Evolutionary conservation across 2,329 filamentous ascomycete genomes (phyloP), one percentile per base, ranked within the genome.

Genomic region (Ophiostoma montium): DNA sequence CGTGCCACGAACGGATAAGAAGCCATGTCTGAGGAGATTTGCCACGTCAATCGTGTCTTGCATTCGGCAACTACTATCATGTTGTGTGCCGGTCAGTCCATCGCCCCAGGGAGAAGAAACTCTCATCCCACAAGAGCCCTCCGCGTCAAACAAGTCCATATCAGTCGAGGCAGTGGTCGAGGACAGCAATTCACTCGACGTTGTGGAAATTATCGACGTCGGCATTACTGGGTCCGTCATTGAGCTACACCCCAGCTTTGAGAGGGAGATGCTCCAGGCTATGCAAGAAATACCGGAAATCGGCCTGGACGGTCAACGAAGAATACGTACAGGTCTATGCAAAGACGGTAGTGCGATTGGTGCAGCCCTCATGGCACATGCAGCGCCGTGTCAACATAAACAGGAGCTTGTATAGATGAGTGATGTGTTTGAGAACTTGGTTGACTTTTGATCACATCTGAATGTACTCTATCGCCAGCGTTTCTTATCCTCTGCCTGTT

Each of bases 311-410:
- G 87, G 88, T 11, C 87, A 92, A 67, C 84, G 80, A 66, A 84
- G 12, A 10, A 5, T 98, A 54, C 76, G 86, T 49, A 95, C 95
- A 59, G 90, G 89, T 13, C 89, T 96, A 59, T 90, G 90, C 52
- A 95, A 94, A 71, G 90, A 98, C 62, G 90, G 90, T 42, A 90
- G 84, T 56, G 90, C 86, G 54, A 85, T 94, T 15, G 90, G 90
- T 47, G 92, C 92, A 4, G 92, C 90, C 35, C 68, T 98, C 57
- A 95, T 95, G 66, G 90, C 92, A 47, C 75, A 95, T 45, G 85
- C 95, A 3, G 39, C 46, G 31, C 15, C 32, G 30, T 15, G 5
- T 8, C 42, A 44, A 9, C 3, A 6, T 4, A 32, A 5, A 30
- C 10, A 31, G 16, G 11, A 16, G 7, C 6, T n/a, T 16, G 9